Evolutionary conservation across 2,329 filamentous ascomycete species (phyloP).

Genomic region (Epichloe amarillans): DNA sequence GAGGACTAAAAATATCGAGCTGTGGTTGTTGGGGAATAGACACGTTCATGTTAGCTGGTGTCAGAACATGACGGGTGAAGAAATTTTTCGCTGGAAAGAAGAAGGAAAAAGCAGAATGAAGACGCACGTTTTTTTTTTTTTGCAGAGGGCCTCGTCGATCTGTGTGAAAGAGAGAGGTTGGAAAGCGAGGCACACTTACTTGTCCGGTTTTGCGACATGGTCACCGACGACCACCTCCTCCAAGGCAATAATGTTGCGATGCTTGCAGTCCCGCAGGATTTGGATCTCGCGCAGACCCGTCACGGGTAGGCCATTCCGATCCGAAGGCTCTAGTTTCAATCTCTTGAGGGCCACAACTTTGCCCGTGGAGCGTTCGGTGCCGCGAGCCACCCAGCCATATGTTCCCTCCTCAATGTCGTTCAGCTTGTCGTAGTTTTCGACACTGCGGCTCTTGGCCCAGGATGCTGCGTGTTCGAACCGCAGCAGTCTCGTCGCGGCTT

Average conservation of each 20-base stretch:
- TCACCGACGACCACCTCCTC: conserved; percentile 75
- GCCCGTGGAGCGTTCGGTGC: conserved; percentile 58
- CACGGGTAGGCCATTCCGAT: conserved; percentile 67
- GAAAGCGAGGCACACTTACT: conserved; percentile 22
- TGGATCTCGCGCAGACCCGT: conserved; percentile 91
- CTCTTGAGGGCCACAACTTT: conserved; percentile 85
- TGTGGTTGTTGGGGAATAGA: conserved; percentile 19
- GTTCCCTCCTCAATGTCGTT: conserved; percentile 97
- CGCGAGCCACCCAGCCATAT: conserved; percentile 87
- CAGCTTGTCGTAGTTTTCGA: conserved; percentile 79
- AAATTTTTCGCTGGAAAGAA: not conserved
- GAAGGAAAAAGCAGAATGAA: not conserved
- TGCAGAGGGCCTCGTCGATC: not conserved
- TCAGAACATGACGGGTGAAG: not conserved
- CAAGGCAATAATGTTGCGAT: conserved; percentile 71
- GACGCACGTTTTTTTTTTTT: not conserved
- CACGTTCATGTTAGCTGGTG: not conserved
- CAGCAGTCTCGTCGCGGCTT: conserved; percentile 43
- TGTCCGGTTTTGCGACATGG: conserved; percentile 37
- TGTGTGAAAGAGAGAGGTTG: not conserved
- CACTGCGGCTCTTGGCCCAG: conserved; percentile 61
- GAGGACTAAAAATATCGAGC: conserved; percentile 78
- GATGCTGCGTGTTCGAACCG: conserved; percentile 49
- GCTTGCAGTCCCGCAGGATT: conserved; percentile 66
- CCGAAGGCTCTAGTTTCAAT: conserved; percentile 73